phyloP scores from a whole-genome alignment of 1,139 yeast species.

The Yamadazyma aaseri region DNA sequence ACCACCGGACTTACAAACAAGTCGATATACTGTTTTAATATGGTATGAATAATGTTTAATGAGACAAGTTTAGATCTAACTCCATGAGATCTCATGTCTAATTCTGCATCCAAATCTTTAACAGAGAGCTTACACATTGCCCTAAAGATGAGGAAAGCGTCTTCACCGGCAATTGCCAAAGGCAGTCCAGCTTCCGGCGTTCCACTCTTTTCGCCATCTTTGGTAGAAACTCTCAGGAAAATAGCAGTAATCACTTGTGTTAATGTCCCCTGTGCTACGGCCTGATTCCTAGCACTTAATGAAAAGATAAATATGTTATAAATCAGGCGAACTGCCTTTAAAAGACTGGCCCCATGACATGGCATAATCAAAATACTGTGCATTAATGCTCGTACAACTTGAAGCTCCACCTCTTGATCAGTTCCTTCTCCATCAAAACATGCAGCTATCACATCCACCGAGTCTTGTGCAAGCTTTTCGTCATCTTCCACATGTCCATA shows the following conservation, averaged over 20 bases:
- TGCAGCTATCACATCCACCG: slow-evolving; percentile 79
- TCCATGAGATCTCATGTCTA: slow-evolving; percentile 88
- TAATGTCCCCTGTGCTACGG: slow-evolving; percentile 91
- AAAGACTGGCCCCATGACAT: slow-evolving; percentile 85
- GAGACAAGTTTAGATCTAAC: slow-evolving; percentile 89
- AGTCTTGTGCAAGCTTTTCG: slow-evolving; percentile 67
- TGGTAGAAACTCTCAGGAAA: slow-evolving; percentile 63
- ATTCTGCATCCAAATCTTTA: slow-evolving; percentile 69
- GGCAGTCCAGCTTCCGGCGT: not conserved
- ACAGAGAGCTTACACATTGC: slow-evolving; percentile 93
- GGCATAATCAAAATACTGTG: slow-evolving; percentile 82
- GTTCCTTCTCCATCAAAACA: slow-evolving; percentile 93
- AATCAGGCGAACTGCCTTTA: slow-evolving; percentile 89
- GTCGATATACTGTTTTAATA: slow-evolving; percentile 80
- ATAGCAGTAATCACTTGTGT: slow-evolving; percentile 87
- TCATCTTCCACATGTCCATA: slow-evolving; percentile 41
- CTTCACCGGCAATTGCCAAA: slow-evolving; percentile 50
- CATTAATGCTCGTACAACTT: slow-evolving; percentile 87
- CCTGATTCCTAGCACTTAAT: slow-evolving; percentile 77
- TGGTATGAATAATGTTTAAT: slow-evolving; percentile 82
- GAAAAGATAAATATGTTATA: slow-evolving; percentile 90
- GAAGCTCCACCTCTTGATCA: slow-evolving; percentile 83
- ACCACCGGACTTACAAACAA: slow-evolving; percentile 70
- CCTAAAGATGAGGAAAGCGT: slow-evolving; percentile 88
- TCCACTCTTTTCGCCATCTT: slow-evolving; percentile 11